Base-by-base conservation (phyloP, 1,284 basidiomycete species). In the Anthracocystis walkeri region DNA sequence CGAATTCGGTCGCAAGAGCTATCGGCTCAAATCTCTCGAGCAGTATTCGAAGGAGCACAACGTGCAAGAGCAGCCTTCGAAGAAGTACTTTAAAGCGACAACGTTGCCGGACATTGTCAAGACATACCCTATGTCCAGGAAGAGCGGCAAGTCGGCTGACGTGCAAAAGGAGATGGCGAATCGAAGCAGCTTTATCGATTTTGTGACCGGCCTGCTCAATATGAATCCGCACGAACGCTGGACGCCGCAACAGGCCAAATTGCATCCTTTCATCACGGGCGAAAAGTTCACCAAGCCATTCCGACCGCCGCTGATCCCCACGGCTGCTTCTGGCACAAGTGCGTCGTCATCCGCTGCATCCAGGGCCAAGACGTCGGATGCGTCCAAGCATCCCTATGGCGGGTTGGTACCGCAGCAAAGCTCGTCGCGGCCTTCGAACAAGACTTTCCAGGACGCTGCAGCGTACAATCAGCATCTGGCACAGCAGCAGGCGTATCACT, bases 231-330 rank as follows among this genome's bases (percentile, higher is more conserved):
- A 95, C 65, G 92, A 94, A 80, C 89, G 96, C 66, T 99, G 96
- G 97, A 93, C 95, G 10, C 96, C 97, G 29, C 94, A 97, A 84
- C 95, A 99, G 87, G 96, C 96, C 41, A 90, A 92, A 65, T 88
- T 93, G 84, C 97, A 99, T 86, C 96, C 96, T 4, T 99, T 99
- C 87, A 97, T 99, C 81, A 97, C 95, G 11, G 95, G 96, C 61
- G 96, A 98, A 87, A 95, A 94, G 86, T 97, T 91, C 45, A 78
- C 73, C 42, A 78, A 83, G 53, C 84, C 86, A 0, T 86, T 84
- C 77, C 83, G 82, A 20, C 86, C 87, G 35, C 80, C 82, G 23
- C 55, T 71, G n/a, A 45, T 65, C 14, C 52, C 69, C 23, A 65
- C 57, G 10, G 48, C 55, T 40, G 61, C 55, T 25, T 42, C 58